Evolutionary conservation across 2,329 filamentous ascomycete species (phyloP).

Genomic region (Lachnellula subtilissima): DNA sequence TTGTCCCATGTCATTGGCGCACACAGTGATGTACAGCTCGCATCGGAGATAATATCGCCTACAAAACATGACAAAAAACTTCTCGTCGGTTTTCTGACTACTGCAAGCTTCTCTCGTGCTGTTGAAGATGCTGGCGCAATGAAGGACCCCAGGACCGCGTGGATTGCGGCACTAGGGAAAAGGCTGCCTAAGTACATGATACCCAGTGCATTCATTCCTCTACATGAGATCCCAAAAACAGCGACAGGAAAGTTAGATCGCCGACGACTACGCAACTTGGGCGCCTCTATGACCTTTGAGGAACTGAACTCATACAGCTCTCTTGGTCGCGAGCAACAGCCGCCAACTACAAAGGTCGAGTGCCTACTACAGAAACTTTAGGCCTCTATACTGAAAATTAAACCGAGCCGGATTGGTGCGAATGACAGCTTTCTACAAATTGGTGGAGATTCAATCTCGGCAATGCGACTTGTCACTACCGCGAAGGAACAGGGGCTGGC

Average conservation of each 20-base stretch:
- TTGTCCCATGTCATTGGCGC: no score
- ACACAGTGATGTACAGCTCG: no score
- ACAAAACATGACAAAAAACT: no score
- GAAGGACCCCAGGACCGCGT: no score
- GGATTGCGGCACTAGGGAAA: no score
- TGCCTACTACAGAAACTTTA: not conserved
- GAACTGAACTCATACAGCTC: not conserved
- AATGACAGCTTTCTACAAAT: slow-evolving; percentile 35
- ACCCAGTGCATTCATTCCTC: slow-evolving; percentile 27
- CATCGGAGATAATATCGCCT: no score
- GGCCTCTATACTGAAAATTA: slow-evolving; percentile 3
- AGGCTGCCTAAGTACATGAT: slow-evolving; percentile 29
- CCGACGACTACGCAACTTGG: no score
- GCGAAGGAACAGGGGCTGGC: not conserved
- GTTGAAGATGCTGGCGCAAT: no score
- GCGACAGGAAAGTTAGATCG: slow-evolving; percentile 29
- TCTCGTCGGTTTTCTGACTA: no score
- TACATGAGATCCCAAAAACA: slow-evolving; percentile 25
- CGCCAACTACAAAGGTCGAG: not conserved
- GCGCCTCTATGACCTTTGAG: not conserved
- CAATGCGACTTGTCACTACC: slow-evolving; percentile 38
- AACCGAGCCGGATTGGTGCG: slow-evolving; percentile 18
- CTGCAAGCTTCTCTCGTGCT: no score
- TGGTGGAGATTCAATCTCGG: slow-evolving; percentile 31
- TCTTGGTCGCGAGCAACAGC: not conserved